Percentiles rank a stretch among this genome's conserved stretches.
Evolutionary conservation across 371 early-diverging fungal species (phyloP).

Genomic region (Mucor sp.): DNA sequence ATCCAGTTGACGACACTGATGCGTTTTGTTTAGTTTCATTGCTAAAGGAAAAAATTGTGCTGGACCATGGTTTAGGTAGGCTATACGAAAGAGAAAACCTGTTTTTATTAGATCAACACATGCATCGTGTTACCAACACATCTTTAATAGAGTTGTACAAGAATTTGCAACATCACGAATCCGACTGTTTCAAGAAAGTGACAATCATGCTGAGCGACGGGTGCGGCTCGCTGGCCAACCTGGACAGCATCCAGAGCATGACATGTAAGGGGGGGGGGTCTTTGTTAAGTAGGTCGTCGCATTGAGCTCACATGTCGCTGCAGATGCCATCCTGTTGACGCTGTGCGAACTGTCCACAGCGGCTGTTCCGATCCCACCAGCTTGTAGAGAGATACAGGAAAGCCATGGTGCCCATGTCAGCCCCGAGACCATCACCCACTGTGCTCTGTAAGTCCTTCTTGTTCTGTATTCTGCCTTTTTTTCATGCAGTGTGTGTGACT

Average conservation of each 20-base stretch:
- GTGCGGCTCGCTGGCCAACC: constrained; percentile 4
- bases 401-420: not conserved
- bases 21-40: not conserved
- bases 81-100: not conserved
- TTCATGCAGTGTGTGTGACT: not conserved
- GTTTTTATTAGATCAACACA: constrained; percentile 4
- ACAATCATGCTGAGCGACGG: constrained; percentile 11
- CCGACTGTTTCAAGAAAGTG: constrained; percentile 22
- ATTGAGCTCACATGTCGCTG: no score
- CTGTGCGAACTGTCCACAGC: constrained; percentile 22
- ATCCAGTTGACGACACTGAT: not conserved
- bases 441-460: constrained; percentile 12
- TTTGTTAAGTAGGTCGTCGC: no score
- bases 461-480: not conserved
- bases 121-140: not conserved
- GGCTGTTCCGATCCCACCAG: not conserved
- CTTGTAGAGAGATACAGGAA: not conserved
- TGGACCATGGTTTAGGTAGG: constrained; percentile 28
- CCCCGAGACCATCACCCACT: not conserved
- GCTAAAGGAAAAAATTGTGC: constrained; percentile 9
- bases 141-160: constrained; percentile 10
- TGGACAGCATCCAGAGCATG: constrained; percentile 10
- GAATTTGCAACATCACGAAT: constrained; percentile 15
- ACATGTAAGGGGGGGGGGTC: constrained; percentile 15
- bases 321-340: constrained; percentile 24